Evolutionary conservation across 805 yeast genomes (phyloP).

Genomic region (Naumovozyma baii): DNA sequence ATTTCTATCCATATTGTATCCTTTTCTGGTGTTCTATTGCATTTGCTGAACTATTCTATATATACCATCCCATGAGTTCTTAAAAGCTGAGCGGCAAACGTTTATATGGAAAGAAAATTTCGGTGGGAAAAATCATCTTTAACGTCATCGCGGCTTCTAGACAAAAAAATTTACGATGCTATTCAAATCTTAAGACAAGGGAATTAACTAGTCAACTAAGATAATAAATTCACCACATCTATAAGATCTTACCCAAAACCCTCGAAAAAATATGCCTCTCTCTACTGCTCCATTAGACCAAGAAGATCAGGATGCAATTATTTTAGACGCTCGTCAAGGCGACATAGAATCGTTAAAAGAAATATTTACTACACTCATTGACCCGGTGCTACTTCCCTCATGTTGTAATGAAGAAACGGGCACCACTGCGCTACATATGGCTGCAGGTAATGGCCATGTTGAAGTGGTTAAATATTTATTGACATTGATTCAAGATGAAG

Average conservation of each 20-base stretch:
- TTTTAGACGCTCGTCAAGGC: slow-evolving; percentile 80
- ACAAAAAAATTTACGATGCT: no score
- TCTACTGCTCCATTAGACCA: slow-evolving; percentile 35
- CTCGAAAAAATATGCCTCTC: slow-evolving; percentile 5
- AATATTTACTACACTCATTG: slow-evolving; percentile 50
- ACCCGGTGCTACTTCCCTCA: slow-evolving; percentile 33
- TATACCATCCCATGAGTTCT: no score
- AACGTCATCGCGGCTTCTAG: no score
- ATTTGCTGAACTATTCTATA: no score
- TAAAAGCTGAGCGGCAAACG: background rate
- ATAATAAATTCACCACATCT: no score
- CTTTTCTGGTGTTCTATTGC: no score
- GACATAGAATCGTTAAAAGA: slow-evolving; percentile 68
- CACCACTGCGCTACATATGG: slow-evolving; percentile 85
- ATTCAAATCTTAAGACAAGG: no score
- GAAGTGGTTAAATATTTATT: slow-evolving; percentile 57
- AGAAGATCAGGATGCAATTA: slow-evolving; percentile 75
- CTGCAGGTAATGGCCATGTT: slow-evolving; percentile 86
- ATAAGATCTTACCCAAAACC: background rate
- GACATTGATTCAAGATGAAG: slow-evolving; percentile 32
- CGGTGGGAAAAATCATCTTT: background rate
- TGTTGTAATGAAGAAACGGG: slow-evolving; percentile 56
- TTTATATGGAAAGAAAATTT: background rate
- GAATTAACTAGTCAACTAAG: no score
- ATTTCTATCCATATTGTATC: background rate